A percentile compares a stretch with the other conserved stretches of the same genome.
These are phyloP conservation scores for Dendrobium nobile DNA, from an alignment of 106 monocot species.

Conservation along the genomic window DNA sequence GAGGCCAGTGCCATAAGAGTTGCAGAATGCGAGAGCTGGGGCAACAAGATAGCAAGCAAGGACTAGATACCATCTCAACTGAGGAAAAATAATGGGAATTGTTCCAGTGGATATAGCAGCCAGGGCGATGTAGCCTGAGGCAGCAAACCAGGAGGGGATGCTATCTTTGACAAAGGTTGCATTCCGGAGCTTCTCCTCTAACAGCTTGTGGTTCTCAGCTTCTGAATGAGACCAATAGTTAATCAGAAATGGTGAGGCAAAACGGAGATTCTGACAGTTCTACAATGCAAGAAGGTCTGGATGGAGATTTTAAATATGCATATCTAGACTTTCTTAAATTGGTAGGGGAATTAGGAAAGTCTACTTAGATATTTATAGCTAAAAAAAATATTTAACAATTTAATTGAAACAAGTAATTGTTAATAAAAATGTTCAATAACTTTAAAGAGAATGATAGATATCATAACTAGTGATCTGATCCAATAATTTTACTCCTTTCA, in stretches of 20 bases:
- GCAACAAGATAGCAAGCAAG: constrained; percentile 56
- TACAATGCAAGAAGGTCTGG: neutral
- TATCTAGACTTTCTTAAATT: neutral
- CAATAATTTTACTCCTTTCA: no score
- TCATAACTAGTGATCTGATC: no score
- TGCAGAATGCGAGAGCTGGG: constrained; percentile 84
- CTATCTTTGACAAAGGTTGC: constrained; percentile 60
- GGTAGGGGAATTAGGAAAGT: neutral
- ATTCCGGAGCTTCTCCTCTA: constrained; percentile 36
- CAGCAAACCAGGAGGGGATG: constrained; percentile 64
- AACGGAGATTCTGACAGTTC: neutral
- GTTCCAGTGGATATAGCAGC: constrained; percentile 70
- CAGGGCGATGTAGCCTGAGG: constrained; percentile 54
- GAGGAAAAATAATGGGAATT: constrained; percentile 73
- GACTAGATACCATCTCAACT: constrained; percentile 69
- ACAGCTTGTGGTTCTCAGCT: constrained; percentile 25
- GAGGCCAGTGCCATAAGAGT: constrained; percentile 79
- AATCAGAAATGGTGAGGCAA: neutral
- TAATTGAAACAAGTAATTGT: neutral
- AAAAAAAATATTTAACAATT: neutral
- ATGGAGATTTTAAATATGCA: neutral
- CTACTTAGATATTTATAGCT: neutral
- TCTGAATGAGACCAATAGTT: constrained; percentile 8
- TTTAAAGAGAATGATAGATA: neutral
- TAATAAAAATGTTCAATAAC: neutral